Evolutionary conservation across 2,329 filamentous ascomycete genomes (phyloP).

Genomic region (Cercospora citrullina): DNA sequence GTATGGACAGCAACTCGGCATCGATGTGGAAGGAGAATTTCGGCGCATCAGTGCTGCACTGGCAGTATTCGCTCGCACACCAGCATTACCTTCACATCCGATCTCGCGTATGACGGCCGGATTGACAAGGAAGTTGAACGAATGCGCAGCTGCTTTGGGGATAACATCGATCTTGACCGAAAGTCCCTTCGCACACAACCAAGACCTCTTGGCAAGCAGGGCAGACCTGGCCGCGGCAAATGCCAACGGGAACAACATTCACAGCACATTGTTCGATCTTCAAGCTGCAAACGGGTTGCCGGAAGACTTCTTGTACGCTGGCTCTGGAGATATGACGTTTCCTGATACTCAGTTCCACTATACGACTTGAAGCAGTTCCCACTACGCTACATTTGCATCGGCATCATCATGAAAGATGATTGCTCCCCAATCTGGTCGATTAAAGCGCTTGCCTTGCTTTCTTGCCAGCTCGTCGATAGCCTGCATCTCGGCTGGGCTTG

Average conservation of each 20-base stretch:
- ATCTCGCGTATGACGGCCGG: conserved; percentile 22
- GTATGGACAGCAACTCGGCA: conserved; percentile 36
- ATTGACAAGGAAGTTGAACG: conserved; percentile 22
- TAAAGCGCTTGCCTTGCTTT: conserved; percentile 46
- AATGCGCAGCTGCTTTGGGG: conserved; percentile 20
- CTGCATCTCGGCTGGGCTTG: conserved; percentile 21
- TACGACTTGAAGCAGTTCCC: not conserved
- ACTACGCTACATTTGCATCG: conserved; percentile 8
- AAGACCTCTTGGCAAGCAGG: not conserved
- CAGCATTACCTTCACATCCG: conserved; percentile 18
- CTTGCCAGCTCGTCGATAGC: conserved; percentile 33
- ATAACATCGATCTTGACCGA: conserved; percentile 19
- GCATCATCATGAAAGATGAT: conserved; percentile 50
- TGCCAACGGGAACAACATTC: not conserved
- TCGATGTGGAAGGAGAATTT: conserved; percentile 23
- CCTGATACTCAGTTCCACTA: conserved; percentile 15
- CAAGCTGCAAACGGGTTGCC: conserved; percentile 12
- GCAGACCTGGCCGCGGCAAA: not conserved
- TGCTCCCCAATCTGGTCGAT: conserved; percentile 47
- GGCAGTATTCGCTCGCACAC: conserved; percentile 20
- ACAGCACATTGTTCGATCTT: conserved; percentile 1
- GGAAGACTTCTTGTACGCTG: conserved; percentile 19
- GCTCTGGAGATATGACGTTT: conserved; percentile 16
- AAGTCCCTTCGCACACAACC: conserved; percentile 25
- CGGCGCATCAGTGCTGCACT: conserved; percentile 19